Base-by-base conservation (phyloP, 805 yeast genomes). In the Candida nanaspora region DNA sequence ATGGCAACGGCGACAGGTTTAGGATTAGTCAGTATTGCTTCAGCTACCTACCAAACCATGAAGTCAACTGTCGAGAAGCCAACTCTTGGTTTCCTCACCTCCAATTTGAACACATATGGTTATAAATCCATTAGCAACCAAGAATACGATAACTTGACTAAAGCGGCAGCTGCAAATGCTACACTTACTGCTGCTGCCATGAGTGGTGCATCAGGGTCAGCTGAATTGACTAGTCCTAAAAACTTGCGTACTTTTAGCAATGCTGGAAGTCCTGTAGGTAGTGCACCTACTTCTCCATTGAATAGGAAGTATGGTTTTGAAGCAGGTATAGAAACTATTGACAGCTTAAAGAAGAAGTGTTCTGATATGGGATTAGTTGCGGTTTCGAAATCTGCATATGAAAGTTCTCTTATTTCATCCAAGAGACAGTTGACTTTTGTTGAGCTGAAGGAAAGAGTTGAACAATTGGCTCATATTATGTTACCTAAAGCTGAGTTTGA, bases 1-100 rank as follows among this genome's bases (percentile, higher is more conserved):
- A 42, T 46, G 31, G 40, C 49, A 28, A 43, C 32, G 34, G 69
- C 71, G 0, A 38, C 48, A 14, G 61, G 56, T 7, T 46, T 57
- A 23, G 73, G 68, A 1, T 52, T 65, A 27, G 55, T 61, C 14
- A 56, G 69, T 18, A 53, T 73, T 13, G 53, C 68, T 0, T 37
- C 52, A 2, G 33, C 41, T 28, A 30, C 68, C 28, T 52, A 57
- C 32, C 56, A 59, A 5, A 14, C 50, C 4, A 31, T 51, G 42
- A 46, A 42, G 30, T 38, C 38, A n/a, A 39, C 40, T 6, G 10
- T 39, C 32, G 53, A 51, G 10, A 42, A 40, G 3, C 65, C 68
- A 6, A 40, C 63, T 7, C 23, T 62, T 11, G 58, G 53, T 6
- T 51, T 43, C 32, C 49, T 65, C 29, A 37, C 46, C 7, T 35